These are phyloP conservation scores for Fusarium continuum DNA, from an alignment of 2,329 filamentous ascomycete species.

Conservation along the genomic window DNA sequence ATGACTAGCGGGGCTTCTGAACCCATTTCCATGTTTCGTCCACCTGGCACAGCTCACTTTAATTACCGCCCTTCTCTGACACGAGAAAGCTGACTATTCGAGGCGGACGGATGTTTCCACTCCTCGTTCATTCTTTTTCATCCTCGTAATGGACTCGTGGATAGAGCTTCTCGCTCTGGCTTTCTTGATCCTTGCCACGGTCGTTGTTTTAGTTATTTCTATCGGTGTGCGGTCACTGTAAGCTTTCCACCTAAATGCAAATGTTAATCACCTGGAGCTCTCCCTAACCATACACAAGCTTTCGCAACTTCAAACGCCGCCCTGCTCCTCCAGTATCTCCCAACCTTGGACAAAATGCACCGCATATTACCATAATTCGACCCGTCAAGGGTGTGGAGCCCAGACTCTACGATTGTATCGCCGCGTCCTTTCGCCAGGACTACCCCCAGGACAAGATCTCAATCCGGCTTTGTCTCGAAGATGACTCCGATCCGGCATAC, in stretches of 20 bases:
- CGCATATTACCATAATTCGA: conserved; percentile 88
- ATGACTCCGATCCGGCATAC: conserved; percentile 78
- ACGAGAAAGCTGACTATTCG: background rate
- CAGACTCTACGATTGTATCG: conserved; percentile 89
- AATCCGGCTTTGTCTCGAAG: conserved; percentile 83
- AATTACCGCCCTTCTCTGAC: background rate
- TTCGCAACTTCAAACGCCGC: conserved; percentile 61
- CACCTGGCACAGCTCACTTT: conserved; percentile 4
- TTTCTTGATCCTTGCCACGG: conserved; percentile 62
- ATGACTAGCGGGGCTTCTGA: conserved; percentile 1
- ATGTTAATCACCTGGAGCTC: background rate
- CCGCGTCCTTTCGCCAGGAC: conserved; percentile 81
- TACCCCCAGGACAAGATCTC: conserved; percentile 82
- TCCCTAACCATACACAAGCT: conserved; percentile 48
- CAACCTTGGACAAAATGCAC: conserved; percentile 63
- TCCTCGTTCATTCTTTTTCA: background rate
- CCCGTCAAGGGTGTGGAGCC: conserved; percentile 94
- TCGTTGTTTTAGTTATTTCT: conserved; percentile 62
- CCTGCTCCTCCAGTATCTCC: conserved; percentile 62
- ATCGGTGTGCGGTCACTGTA: conserved; percentile 68
- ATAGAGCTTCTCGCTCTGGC: conserved; percentile 55
- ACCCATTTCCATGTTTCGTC: conserved; percentile 4
- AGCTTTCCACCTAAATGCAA: conserved; percentile 29
- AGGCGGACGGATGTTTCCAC: conserved; percentile 1
- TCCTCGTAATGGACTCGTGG: conserved; percentile 41